A percentile compares a stretch with the other conserved stretches of the same genome.
Evolutionary conservation across 1,284 basidiomycete species (phyloP).

Genomic region (Chondrostereum purpureum): DNA sequence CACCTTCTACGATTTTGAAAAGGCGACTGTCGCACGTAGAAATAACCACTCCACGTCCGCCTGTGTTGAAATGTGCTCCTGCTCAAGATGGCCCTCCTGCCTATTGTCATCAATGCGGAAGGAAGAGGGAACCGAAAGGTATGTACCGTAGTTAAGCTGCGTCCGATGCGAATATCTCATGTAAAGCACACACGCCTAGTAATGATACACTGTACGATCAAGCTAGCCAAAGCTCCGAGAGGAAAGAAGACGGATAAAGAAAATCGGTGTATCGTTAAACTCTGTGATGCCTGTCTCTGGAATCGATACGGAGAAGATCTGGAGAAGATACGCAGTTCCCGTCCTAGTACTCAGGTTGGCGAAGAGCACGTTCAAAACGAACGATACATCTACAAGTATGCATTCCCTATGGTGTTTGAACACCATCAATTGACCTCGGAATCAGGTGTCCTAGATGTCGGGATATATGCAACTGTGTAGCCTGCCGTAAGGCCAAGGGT

Average conservation of each 20-base stretch:
- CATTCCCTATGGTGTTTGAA: slow-evolving; percentile 5
- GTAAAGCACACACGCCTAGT: slow-evolving; percentile 26
- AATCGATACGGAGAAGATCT: slow-evolving; percentile 56
- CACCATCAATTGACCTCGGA: not conserved
- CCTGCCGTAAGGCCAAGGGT: slow-evolving; percentile 57
- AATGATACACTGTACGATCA: slow-evolving; percentile 44
- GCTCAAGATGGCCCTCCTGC: slow-evolving; percentile 23
- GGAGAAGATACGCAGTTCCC: slow-evolving; percentile 34
- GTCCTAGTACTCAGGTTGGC: slow-evolving; percentile 15
- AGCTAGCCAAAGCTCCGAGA: slow-evolving; percentile 17
- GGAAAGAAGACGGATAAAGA: slow-evolving; percentile 23
- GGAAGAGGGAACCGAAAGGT: slow-evolving; percentile 49
- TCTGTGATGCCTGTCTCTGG: slow-evolving; percentile 58
- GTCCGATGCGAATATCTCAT: slow-evolving; percentile 8
- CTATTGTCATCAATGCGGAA: slow-evolving; percentile 68
- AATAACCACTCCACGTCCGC: slow-evolving; percentile 6
- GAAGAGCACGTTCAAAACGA: slow-evolving; percentile 30
- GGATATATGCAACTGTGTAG: slow-evolving; percentile 57
- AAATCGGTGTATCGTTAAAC: slow-evolving; percentile 47
- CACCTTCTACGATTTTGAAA: too few species aligned
- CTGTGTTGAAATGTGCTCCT: slow-evolving; percentile 26
- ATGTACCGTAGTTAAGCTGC: slow-evolving; percentile 13
- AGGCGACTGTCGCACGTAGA: not conserved
- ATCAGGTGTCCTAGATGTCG: slow-evolving; percentile 63
- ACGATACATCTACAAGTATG: slow-evolving; percentile 50